phyloP scores from a whole-genome alignment of 192 early-diverging fungal genomes.

The Lunasporangiospora selenospora region DNA sequence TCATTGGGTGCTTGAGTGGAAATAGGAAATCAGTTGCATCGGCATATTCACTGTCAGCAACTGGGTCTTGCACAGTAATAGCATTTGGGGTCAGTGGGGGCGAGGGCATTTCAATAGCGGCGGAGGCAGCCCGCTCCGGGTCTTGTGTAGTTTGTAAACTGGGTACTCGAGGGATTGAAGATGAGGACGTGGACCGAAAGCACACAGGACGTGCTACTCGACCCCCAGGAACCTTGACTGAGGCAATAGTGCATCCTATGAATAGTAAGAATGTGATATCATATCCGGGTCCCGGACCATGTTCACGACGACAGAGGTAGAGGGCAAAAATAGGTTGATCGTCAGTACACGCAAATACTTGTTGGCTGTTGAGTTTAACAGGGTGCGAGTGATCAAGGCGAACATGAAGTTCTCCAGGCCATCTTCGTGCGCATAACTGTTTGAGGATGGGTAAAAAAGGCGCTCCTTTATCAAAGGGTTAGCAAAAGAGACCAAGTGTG shows the following conservation, averaged over 20 bases:
- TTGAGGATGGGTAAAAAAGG: too few relatives aligned
- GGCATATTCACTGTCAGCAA: neutral
- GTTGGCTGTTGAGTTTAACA: too few relatives aligned
- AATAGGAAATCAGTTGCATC: constrained; percentile 5
- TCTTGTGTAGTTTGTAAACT: neutral
- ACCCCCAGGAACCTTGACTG: neutral
- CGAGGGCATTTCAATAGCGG: constrained; percentile 26
- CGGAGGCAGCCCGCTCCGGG: neutral
- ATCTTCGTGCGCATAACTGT: too few relatives aligned
- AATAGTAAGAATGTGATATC: neutral
- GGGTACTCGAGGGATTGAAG: constrained; percentile 9
- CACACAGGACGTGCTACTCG: constrained; percentile 2
- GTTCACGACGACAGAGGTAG: neutral
- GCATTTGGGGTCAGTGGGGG: constrained; percentile 23
- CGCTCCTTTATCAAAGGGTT: too few relatives aligned
- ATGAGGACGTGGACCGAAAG: constrained; percentile 22
- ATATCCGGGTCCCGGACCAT: too few relatives aligned
- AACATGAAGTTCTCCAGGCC: too few relatives aligned
- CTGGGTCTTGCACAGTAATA: neutral
- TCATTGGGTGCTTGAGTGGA: constrained; percentile 13
- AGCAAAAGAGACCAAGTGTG: too few relatives aligned
- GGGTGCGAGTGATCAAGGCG: too few relatives aligned
- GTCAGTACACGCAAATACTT: too few relatives aligned
- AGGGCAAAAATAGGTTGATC: neutral
- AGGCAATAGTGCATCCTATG: constrained; percentile 22